Base-by-base conservation (phyloP, 805 yeast genomes). In the Candida parachauliodes region DNA sequence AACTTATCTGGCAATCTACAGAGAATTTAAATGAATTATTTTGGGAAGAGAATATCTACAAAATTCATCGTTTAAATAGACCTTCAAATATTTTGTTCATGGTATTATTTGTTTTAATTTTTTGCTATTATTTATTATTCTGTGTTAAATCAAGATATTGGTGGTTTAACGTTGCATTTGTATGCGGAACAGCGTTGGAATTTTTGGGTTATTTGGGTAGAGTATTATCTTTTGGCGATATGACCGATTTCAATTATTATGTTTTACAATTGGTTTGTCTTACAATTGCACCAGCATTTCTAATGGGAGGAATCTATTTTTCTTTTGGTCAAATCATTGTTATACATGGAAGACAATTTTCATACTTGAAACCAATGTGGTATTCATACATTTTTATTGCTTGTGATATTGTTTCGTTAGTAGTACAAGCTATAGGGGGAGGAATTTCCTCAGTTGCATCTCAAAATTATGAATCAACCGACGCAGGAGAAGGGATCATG, bases 341-440 rank as follows among this genome's bases (percentile, higher is more conserved):
- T 16, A 48, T 61, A 16, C 56, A 60, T 30, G 68, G 70, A 11
- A 45, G 62, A 28, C 50, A 55, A 17, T 65, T 52, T 45, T 58
- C 68, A n/a, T 43, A 55, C 4, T 49, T 63, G 39, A 59, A 55
- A 41, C 71, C 71, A 8, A 52, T 64, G 57, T 62, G 65, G 66
- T 65, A 65, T 43, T 55, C 69, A 3, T 64, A 64, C 47, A 48
- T 65, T 26, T 65, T 65, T 47, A 61, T 65, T 32, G 51, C 55
- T 3, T 45, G 54, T 31, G 71, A 65, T 39, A 56, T 65, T 8
- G 21, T 59, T 5, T 56, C 66, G 4, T 51, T 65, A 19, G 34
- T 61, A 8, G 47, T 65, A 24, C 71, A 65, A 43, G 68, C 64
- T 7, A 46, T 45, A n/a, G 69, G 66, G n/a, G 71, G 71, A 7